Evolutionary conservation across 805 yeast species (phyloP).

Genomic region (Schwanniomyces polymorphus): DNA sequence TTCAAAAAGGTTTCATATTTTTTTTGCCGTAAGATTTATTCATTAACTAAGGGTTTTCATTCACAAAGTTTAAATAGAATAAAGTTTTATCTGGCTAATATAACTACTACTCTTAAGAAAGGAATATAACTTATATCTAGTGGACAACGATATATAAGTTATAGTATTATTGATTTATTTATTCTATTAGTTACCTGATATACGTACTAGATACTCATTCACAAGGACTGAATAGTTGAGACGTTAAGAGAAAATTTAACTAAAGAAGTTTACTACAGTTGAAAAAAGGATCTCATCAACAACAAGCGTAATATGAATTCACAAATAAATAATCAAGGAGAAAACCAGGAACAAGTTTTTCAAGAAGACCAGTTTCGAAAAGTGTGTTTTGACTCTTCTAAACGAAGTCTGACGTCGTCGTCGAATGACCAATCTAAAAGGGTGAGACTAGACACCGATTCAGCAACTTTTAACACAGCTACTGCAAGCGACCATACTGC

Average conservation of each 20-base stretch:
- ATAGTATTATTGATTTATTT: background rate
- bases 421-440: slow-evolving; percentile 17
- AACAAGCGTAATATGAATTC: slow-evolving; percentile 21
- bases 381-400: slow-evolving; percentile 28
- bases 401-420: slow-evolving; percentile 5
- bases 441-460: slow-evolving; percentile 16
- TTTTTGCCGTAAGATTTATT: background rate
- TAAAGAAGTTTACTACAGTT: background rate
- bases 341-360: slow-evolving; percentile 31
- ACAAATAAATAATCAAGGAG: slow-evolving; percentile 29
- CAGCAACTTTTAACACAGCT: slow-evolving; percentile 1
- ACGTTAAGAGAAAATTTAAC: background rate
- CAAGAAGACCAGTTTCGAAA: slow-evolving; percentile 31
- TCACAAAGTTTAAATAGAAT: background rate
- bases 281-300: background rate
- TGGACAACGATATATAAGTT: background rate
- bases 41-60: background rate
- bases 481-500: background rate
- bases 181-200: background rate
- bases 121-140: background rate
- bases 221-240: background rate
- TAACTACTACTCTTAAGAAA: background rate
- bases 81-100: background rate
- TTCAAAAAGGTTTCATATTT: background rate
- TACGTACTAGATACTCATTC: background rate